Percentiles rank a stretch among this genome's conserved stretches.
These are phyloP conservation scores for Penicillium palitans DNA, from an alignment of 2,329 filamentous ascomycete species.

Conservation along the genomic window DNA sequence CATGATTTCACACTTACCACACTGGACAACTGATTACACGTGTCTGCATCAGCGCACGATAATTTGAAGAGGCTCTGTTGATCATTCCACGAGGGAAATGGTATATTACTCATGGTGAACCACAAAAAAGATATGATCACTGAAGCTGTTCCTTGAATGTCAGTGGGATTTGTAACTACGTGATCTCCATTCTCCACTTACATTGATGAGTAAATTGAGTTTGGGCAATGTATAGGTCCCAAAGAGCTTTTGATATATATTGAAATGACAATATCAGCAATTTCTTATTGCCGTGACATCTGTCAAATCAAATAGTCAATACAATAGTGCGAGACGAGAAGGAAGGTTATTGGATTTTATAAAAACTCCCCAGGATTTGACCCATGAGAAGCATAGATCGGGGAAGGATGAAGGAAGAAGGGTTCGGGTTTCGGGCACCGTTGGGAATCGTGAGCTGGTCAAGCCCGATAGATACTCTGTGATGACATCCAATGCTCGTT, in stretches of 20 bases:
- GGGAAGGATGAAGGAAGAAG: conserved; percentile 1
- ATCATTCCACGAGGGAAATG: conserved; percentile 33
- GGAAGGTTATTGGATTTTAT: conserved; percentile 15
- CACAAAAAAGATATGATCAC: background rate
- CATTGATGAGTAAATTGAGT: background rate
- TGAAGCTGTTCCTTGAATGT: conserved; percentile 1
- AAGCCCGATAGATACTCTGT: conserved; percentile 10
- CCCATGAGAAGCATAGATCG: conserved; percentile 12
- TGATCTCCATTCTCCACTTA: background rate
- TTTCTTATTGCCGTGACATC: background rate
- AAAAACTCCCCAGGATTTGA: conserved; percentile 11
- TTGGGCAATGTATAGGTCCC: background rate
- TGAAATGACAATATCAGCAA: background rate
- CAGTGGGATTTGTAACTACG: background rate
- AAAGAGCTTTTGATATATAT: background rate
- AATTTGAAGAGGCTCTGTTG: conserved; percentile 35
- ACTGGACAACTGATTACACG: conserved; percentile 31
- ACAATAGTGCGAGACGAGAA: background rate
- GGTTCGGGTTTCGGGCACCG: conserved; percentile 7
- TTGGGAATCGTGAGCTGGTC: conserved; percentile 5
- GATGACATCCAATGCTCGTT: conserved; percentile 19
- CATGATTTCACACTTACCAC: conserved; percentile 25
- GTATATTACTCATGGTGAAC: conserved; percentile 32
- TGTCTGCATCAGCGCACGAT: conserved; percentile 34
- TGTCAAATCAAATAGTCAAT: background rate